phyloP scores from a whole-genome alignment of 1,284 basidiomycete genomes.

The Marasmius sp. region DNA sequence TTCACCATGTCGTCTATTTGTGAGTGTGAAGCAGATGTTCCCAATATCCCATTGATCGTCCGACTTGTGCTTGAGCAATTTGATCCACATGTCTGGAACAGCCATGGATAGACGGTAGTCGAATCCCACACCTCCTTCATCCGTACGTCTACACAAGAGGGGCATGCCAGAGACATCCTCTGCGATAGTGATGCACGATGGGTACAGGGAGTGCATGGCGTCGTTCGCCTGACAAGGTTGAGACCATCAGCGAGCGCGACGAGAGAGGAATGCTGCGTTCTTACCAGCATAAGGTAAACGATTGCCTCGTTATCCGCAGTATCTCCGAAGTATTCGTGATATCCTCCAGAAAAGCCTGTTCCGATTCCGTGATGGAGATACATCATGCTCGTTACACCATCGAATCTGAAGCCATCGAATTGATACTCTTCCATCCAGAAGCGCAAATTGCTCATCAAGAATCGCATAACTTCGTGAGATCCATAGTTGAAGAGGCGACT shows the following conservation, averaged over 20 bases:
- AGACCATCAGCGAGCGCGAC: neutral
- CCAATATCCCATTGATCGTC: slow-evolving; percentile 91
- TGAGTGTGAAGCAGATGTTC: slow-evolving; percentile 88
- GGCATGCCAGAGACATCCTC: slow-evolving; percentile 99
- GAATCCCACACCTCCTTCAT: slow-evolving; percentile 90
- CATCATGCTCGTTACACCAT: slow-evolving; percentile 99
- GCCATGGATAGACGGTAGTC: slow-evolving; percentile 99
- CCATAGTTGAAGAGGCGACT: slow-evolving; percentile 96
- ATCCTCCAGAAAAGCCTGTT: slow-evolving; percentile 94
- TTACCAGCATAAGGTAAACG: slow-evolving; percentile 93
- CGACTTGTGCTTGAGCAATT: slow-evolving; percentile 88
- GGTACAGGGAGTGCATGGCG: slow-evolving; percentile 81
- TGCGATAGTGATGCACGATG: slow-evolving; percentile 85
- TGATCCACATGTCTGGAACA: slow-evolving; percentile 99
- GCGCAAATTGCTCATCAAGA: slow-evolving; percentile 91
- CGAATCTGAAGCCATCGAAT: slow-evolving; percentile 98
- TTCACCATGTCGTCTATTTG: slow-evolving; percentile 87
- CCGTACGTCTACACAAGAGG: slow-evolving; percentile 80
- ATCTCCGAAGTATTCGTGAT: slow-evolving; percentile 96
- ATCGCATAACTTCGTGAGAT: slow-evolving; percentile 90
- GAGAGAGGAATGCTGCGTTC: slow-evolving; percentile 27
- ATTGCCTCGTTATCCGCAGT: slow-evolving; percentile 87
- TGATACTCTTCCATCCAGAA: slow-evolving; percentile 95
- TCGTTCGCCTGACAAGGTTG: slow-evolving; percentile 77
- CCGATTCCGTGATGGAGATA: slow-evolving; percentile 98